phyloP scores from a whole-genome alignment of 371 early-diverging fungal species.

The Rhizomucor miehei region DNA sequence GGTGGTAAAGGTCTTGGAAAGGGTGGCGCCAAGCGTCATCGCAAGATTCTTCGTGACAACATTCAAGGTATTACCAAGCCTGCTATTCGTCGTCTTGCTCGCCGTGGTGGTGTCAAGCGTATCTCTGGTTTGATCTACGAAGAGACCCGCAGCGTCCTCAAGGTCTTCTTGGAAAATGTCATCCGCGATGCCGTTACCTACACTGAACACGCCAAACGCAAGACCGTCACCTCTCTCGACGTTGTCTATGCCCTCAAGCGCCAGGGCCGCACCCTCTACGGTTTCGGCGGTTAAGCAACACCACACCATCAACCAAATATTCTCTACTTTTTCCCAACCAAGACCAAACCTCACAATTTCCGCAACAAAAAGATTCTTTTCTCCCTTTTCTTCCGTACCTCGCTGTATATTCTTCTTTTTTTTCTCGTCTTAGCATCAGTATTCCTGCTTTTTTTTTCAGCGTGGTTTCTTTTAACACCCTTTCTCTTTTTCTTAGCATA shows the following conservation, averaged over 20 bases:
- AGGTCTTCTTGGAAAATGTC: constrained; percentile 97
- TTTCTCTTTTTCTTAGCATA: too few species aligned
- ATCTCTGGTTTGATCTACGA: constrained; percentile 97
- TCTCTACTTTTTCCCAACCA: too few species aligned
- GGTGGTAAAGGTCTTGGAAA: constrained; percentile 97
- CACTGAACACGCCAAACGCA: constrained; percentile 99
- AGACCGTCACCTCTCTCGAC: constrained; percentile 95
- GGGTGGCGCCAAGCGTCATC: constrained; percentile 77
- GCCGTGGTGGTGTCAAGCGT: constrained; percentile 99
- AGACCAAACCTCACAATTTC: too few species aligned
- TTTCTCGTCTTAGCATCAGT: too few species aligned
- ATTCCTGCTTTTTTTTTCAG: too few species aligned
- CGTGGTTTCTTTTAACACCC: too few species aligned
- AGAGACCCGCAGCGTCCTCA: constrained; percentile 96
- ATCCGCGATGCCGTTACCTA: constrained; percentile 98
- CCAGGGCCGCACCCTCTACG: constrained; percentile 94
- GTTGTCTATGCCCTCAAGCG: constrained; percentile 98
- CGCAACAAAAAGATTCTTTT: too few species aligned
- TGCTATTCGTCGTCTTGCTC: constrained; percentile 99
- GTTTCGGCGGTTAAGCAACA: constrained; percentile 46
- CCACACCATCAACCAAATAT: not conserved
- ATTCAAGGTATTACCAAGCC: constrained; percentile 98
- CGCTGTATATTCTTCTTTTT: too few species aligned
- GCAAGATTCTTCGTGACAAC: constrained; percentile 84
- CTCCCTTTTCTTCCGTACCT: too few species aligned